Evolutionary conservation across 2,329 filamentous ascomycete species (phyloP), one percentile per base, ranked within the genome.

Genomic region (Phialophora chinensis): DNA sequence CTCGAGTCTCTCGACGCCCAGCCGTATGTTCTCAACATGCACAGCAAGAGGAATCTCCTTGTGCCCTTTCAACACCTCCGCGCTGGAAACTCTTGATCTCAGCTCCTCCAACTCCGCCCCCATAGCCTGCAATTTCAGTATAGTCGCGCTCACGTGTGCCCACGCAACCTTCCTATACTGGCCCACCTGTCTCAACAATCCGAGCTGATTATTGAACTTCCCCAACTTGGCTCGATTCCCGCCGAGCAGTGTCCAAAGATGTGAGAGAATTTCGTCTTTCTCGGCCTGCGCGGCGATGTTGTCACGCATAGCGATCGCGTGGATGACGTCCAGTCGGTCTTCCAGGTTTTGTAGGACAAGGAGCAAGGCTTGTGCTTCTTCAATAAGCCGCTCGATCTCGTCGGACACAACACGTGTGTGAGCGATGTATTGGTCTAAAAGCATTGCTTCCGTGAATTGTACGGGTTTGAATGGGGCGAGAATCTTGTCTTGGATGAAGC

Each of bases 71-170:
- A 68, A 49, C 14, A 68, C 29, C 33, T 71, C 67, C 0, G 91
- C 90, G 63, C 86, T 84, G 0, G 86, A 87, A 10, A 93, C 89
- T 5, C 89, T 81, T 66, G 92, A 90, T 25, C 90, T 82, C 71
- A 96, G 76, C 72, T 92, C 90, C 70, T 89, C 87, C 12, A 96
- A 79, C 53, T 88, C 87, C 1, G 87, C 85, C 71, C 88, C 86
- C 68, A 95, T 94, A 63, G 86, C 86, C 76, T 91, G 86, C 42
- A 95, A 82, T 73, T 92, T 91, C 50, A 92, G 79, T 17, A 95
- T 81, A 0, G 92, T 88, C 1, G 84, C 84, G 17, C 81, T 85
- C n/a, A 96, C 86, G 75, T 92, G 91, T 17, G 81, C 81, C 62
- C 89, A 86, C 0, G 91, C 91, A 4, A 82, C 81, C 55, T 84